phyloP scores from a whole-genome alignment of 202 grass and related monocot genomes.

The Tripidium arundinaceum region DNA sequence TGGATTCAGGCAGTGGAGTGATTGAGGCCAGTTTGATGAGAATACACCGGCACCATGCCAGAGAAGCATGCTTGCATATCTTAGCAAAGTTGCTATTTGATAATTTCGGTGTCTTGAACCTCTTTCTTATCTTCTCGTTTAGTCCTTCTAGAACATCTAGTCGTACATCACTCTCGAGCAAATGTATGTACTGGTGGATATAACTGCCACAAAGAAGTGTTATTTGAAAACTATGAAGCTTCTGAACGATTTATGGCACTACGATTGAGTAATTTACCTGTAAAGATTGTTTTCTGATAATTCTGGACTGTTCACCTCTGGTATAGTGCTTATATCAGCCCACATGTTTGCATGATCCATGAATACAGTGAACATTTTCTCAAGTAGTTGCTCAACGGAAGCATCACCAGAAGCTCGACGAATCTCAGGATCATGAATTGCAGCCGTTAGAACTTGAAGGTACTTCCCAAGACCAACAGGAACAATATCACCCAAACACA shows the following conservation, averaged over 20 bases:
- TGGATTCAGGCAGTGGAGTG: conserved; percentile 60
- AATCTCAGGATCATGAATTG: conserved; percentile 55
- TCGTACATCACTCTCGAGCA: conserved; percentile 71
- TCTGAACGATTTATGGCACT: conserved; percentile 4
- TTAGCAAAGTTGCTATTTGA: conserved; percentile 71
- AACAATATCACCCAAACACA: conserved; percentile 86
- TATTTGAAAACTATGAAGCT: conserved; percentile 18
- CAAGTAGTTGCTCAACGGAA: conserved; percentile 68
- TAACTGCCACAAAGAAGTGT: conserved; percentile 52
- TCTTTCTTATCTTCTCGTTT: conserved; percentile 90
- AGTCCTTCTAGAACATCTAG: conserved; percentile 70
- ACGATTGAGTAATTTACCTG: conserved; percentile 44
- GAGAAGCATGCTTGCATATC: conserved; percentile 90
- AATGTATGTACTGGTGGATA: conserved; percentile 86
- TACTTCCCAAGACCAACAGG: conserved; percentile 83
- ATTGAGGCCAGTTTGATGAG: conserved; percentile 85
- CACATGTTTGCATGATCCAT: conserved; percentile 87
- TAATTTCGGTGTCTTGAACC: conserved; percentile 91
- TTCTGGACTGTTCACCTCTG: conserved; percentile 62
- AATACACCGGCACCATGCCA: conserved; percentile 87
- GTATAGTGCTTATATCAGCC: conserved; percentile 73
- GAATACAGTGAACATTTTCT: conserved; percentile 90
- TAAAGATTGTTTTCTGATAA: conserved; percentile 78
- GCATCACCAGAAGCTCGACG: conserved; percentile 37
- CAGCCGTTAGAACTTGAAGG: conserved; percentile 76